phyloP scores from a whole-genome alignment of 495 filamentous ascomycete species.

The Talaromyces thailandensis region DNA sequence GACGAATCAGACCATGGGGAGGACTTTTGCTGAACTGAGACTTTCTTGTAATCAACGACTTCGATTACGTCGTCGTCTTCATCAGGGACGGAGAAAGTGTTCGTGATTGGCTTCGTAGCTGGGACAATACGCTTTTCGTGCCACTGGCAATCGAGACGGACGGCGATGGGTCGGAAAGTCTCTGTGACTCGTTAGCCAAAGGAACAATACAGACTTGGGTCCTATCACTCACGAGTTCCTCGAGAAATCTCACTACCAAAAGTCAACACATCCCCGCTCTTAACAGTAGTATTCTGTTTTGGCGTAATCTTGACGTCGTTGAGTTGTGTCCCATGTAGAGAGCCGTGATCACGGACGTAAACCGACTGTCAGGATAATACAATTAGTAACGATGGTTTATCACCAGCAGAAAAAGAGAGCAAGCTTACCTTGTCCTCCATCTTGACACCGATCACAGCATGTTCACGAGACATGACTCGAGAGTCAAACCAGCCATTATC shows the following conservation, averaged over 20 bases:
- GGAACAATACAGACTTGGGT: too few species aligned
- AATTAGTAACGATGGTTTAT: neutral
- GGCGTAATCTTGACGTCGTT: conserved; percentile 30
- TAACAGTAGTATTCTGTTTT: conserved; percentile 25
- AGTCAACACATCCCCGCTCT: conserved; percentile 37
- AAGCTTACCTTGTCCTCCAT: conserved; percentile 32
- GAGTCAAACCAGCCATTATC: conserved; percentile 73
- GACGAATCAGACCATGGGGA: conserved; percentile 7
- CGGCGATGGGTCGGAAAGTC: conserved; percentile 27
- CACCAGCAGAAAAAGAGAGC: neutral
- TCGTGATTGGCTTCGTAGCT: conserved; percentile 14
- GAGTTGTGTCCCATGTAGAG: conserved; percentile 50
- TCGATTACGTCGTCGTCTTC: conserved; percentile 25
- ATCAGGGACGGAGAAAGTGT: conserved; percentile 39
- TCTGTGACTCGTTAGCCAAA: conserved; percentile 16
- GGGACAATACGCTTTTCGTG: conserved; percentile 4
- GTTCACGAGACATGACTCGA: conserved; percentile 71
- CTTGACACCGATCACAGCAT: conserved; percentile 52
- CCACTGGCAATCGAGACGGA: conserved; percentile 28
- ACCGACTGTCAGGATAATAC: conserved; percentile 16
- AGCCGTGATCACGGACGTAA: conserved; percentile 40
- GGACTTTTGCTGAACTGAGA: neutral
- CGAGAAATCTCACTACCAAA: conserved; percentile 48
- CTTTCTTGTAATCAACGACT: neutral
- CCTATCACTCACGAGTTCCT: conserved; percentile 28